These are phyloP conservation scores for Tolypocladium sp. DNA, from an alignment of 2,329 filamentous ascomycete genomes.

Conservation along the genomic window DNA sequence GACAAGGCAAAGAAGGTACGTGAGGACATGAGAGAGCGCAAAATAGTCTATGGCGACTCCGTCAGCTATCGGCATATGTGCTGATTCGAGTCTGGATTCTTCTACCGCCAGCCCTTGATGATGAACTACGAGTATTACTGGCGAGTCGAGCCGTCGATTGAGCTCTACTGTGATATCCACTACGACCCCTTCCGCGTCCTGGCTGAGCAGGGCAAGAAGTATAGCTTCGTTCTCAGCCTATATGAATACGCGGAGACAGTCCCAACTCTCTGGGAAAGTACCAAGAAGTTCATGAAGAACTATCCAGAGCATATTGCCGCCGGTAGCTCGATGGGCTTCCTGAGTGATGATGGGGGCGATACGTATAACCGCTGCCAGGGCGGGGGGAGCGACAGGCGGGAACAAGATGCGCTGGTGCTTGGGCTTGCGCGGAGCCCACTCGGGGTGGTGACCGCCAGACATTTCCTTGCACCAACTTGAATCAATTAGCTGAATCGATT, in stretches of 20 bases:
- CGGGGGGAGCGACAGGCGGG: too few species aligned
- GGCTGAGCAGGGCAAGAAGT: conserved; percentile 94
- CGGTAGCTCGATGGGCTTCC: conserved; percentile 81
- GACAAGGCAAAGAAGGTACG: conserved; percentile 84
- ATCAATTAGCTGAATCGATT: too few species aligned
- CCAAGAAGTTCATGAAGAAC: conserved; percentile 86
- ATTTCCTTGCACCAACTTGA: too few species aligned
- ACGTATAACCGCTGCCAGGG: conserved; percentile 98
- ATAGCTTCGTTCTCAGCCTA: conserved; percentile 90
- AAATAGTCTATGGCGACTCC: conserved; percentile 98
- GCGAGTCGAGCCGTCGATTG: conserved; percentile 94
- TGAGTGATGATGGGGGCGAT: conserved; percentile 84
- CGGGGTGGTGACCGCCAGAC: too few species aligned
- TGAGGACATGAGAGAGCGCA: conserved; percentile 85
- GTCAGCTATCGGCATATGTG: conserved; percentile 99
- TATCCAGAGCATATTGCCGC: conserved; percentile 80
- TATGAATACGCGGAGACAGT: conserved; percentile 98
- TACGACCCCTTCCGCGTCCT: conserved; percentile 97
- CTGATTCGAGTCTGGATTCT: conserved; percentile 97
- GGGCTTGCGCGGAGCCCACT: too few species aligned
- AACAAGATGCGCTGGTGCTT: too few species aligned
- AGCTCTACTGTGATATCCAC: conserved; percentile 91
- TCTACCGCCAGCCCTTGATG: conserved; percentile 93
- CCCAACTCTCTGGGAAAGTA: conserved; percentile 88
- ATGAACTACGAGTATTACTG: conserved; percentile 98